Conservation (phyloP, 139 green algal species). For the Chlorella sorokiniana region DNA sequence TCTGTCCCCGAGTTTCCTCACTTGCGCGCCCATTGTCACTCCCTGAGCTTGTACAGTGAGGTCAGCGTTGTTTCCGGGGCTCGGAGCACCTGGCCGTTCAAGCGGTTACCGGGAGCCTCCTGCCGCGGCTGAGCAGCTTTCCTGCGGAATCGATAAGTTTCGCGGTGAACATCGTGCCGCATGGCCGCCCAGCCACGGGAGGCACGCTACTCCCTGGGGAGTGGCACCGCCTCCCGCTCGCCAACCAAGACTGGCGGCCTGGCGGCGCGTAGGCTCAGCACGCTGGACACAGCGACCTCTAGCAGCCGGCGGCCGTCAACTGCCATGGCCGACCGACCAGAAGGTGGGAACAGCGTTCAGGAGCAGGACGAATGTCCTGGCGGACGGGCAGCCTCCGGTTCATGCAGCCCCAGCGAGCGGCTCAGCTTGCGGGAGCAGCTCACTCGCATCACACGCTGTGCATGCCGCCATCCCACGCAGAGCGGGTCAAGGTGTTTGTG, state of each 20-base stretch:
- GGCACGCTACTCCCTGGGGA: slow-evolving; percentile 21
- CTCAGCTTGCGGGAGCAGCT: no score
- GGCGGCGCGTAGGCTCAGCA: neutral
- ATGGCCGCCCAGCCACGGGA: slow-evolving; percentile 21
- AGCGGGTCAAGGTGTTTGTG: slow-evolving; percentile 57
- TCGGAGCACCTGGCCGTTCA: neutral
- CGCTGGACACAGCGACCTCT: slow-evolving; percentile 2
- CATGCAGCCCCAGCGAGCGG: no score
- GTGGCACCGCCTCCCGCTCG: slow-evolving; percentile 13
- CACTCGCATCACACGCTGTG: no score
- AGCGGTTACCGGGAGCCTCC: neutral
- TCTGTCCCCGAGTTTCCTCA: no score
- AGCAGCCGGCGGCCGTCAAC: neutral
- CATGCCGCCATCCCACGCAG: slow-evolving; percentile 1
- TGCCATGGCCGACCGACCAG: neutral
- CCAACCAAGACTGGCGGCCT: slow-evolving; percentile 3
- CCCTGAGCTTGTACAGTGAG: no score
- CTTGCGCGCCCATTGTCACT: no score
- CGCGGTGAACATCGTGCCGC: neutral
- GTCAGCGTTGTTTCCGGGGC: neutral
- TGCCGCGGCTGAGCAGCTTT: neutral
- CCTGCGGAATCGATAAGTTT: neutral
- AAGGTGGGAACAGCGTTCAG: neutral
- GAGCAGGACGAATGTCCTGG: neutral
- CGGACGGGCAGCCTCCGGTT: neutral